Base-by-base conservation (phyloP, 2,329 filamentous ascomycete genomes). In the Alternaria rosae region DNA sequence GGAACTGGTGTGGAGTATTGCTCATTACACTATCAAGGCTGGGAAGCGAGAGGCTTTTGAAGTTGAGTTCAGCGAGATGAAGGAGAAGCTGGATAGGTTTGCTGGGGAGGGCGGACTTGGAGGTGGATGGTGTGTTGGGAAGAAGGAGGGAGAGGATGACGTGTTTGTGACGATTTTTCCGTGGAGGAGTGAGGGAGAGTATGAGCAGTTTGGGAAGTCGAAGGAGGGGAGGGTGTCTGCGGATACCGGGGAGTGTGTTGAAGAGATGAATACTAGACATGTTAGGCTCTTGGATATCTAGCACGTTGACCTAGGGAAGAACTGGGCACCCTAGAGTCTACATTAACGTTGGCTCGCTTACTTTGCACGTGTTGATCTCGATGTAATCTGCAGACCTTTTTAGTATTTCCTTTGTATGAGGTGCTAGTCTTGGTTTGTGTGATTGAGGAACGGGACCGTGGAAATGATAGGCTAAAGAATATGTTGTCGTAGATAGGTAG, bases 121-220 rank as follows among this genome's bases (percentile, higher is more conserved):
- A 11, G 77, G 78, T 12, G 81, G 80, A 0, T 83, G 79, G 79
- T 73, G 81, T 30, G 62, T 83, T 15, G 81, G 47, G 21, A 28
- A 83, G 48, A 69, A 69, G 10, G 74, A 74, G 9, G 66, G 61
- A 3, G 64, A 66, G 0, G 75, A 78, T 47, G 78, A 82, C 12
- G 81, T 84, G 50, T 83, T 80, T 66, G 77, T 84, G 3, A 43
- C 83, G 1, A 76, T 84, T 17, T 78, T 63, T 26, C 79, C 79
- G 0, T 83, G 81, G 81, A 69, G 70, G 4, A 65, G 68, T 11
- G 69, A 80, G 2, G 70, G 78, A 32, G 70, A 82, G 47, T 78
- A 82, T 57, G 17, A 57, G 10, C 69, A 57, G 0, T 83, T 82
- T 68, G 72, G 67, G 6, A 62, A 74, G 20, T 75, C 73, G 3